Conservation (phyloP, 2,329 filamentous ascomycete genomes). For the Aspergillus bombycis region DNA sequence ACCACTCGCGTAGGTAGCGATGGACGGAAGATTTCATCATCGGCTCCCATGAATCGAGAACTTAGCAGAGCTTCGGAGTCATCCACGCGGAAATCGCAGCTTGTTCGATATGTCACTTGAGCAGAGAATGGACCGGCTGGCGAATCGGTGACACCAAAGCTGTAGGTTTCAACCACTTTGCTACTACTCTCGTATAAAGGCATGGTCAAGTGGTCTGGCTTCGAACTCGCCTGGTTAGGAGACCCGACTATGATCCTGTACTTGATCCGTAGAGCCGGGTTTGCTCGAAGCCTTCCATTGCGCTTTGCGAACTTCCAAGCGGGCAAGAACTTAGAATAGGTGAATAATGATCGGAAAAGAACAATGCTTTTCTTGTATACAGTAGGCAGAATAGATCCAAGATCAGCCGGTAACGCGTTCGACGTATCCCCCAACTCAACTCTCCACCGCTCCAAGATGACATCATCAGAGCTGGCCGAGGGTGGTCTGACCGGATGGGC, state of each 20-base stretch:
- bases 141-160: conserved; percentile 82
- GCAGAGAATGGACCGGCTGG: conserved; percentile 83
- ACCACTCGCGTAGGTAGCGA: conserved; percentile 64
- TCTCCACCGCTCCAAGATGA: conserved; percentile 89
- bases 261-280: conserved; percentile 69
- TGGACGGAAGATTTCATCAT: conserved; percentile 84
- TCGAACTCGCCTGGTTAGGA: conserved; percentile 52
- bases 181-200: conserved; percentile 67
- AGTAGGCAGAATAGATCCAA: conserved; percentile 70
- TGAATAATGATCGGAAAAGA: conserved; percentile 86
- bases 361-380: conserved; percentile 98
- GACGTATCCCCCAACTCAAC: conserved; percentile 73
- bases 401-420: conserved; percentile 57
- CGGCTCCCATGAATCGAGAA: conserved; percentile 88
- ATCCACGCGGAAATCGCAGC: conserved; percentile 88
- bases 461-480: conserved; percentile 63
- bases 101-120: conserved; percentile 80
- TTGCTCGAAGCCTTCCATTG: conserved; percentile 68
- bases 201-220: conserved; percentile 70
- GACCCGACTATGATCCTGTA: conserved; percentile 74
- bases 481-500: conserved; percentile 43
- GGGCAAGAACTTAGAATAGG: conserved; percentile 79
- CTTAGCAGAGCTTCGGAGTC: conserved; percentile 89
- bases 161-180: conserved; percentile 73
- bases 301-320: conserved; percentile 82